Conservation (phyloP, 2,329 filamentous ascomycete species). For the Colletotrichum sp. region DNA sequence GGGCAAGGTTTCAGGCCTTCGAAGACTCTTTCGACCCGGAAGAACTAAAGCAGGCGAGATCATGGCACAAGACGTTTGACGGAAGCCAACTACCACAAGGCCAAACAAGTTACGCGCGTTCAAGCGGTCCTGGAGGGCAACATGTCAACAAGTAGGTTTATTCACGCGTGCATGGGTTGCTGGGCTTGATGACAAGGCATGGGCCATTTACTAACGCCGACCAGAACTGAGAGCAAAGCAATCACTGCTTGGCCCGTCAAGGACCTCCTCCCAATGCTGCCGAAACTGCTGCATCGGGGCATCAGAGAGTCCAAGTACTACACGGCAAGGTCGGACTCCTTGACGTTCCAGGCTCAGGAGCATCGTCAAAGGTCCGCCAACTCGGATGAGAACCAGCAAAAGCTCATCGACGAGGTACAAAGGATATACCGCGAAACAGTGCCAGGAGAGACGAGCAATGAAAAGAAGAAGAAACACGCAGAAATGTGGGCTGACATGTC, state of each 20-base stretch:
- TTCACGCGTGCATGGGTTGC: not conserved
- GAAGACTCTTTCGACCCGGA: slow-evolving; percentile 56
- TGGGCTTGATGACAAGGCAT: not conserved
- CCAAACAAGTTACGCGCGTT: slow-evolving; percentile 60
- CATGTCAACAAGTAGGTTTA: slow-evolving; percentile 65
- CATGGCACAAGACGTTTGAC: slow-evolving; percentile 54
- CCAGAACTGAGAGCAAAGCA: slow-evolving; percentile 65
- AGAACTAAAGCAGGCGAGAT: slow-evolving; percentile 54
- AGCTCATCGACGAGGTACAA: slow-evolving; percentile 53
- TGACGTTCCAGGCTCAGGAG: slow-evolving; percentile 61
- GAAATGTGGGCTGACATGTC: slow-evolving; percentile 46
- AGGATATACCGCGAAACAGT: slow-evolving; percentile 52
- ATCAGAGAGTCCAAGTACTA: slow-evolving; percentile 62
- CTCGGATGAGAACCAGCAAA: slow-evolving; percentile 55
- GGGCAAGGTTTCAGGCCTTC: slow-evolving; percentile 48
- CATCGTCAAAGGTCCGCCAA: slow-evolving; percentile 58
- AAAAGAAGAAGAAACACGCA: slow-evolving; percentile 54
- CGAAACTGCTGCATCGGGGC: slow-evolving; percentile 50
- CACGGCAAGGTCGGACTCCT: slow-evolving; percentile 52
- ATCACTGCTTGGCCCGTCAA: slow-evolving; percentile 56
- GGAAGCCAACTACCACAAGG: slow-evolving; percentile 52
- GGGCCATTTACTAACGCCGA: not conserved
- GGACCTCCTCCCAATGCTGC: slow-evolving; percentile 51
- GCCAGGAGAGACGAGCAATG: slow-evolving; percentile 49
- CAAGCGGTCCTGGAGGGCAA: slow-evolving; percentile 65